Base-by-base conservation (phyloP, 1,284 basidiomycete species). In the Tilletia caries region DNA sequence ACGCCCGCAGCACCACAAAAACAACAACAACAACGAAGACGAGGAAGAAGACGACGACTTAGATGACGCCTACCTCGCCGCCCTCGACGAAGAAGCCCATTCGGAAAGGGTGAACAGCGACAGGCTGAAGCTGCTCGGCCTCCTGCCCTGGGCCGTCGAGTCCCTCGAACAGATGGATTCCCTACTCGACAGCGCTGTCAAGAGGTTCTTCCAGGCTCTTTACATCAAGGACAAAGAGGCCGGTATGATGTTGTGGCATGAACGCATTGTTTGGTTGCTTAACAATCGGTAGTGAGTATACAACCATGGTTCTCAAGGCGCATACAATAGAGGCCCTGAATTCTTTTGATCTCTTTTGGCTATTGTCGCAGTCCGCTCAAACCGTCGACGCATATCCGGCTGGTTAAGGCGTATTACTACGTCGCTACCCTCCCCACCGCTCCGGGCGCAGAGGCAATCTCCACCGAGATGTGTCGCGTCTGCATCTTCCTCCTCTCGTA, bases 401-500 rank as follows among this genome's bases (percentile, higher is more conserved):
- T 50, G 12, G 23, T n/a, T 18, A 50, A 50, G 20, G 20, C 23
- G 48, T 50, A 50, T 3, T 50, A 50, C 48, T 25, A 50, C 48
- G 20, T 50, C 48, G 48, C 48, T 25, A 50, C 48, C 10, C 48
- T 50, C 6, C 48, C 46, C 48, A n/a, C 48, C 10, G 48, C 48
- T 20, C 48, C 48, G 20, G 48, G 48, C 48, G 18, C 48, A 50
- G 6, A 6, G 8, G 48, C 48, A 50, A 8, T n/a, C 48, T n/a
- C 48, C 12, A 50, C 8, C 2, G 48, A 50, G 20, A 18, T 25
- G 6, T n/a, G 48, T n/a, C 48, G 48, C 48, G 18, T 50, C 12
- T 50, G 48, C 48, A 50, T n/a, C 48, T 50, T 50, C 48, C 23
- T 50, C 20, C 48, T 50, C 23, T 50, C 48, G 48, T 50, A 50